Percentiles rank a stretch among this genome's conserved stretches.
Evolutionary conservation across 768 basidiomycete species (phyloP).

Genomic region (Tylopilus vinaceipallidus): DNA sequence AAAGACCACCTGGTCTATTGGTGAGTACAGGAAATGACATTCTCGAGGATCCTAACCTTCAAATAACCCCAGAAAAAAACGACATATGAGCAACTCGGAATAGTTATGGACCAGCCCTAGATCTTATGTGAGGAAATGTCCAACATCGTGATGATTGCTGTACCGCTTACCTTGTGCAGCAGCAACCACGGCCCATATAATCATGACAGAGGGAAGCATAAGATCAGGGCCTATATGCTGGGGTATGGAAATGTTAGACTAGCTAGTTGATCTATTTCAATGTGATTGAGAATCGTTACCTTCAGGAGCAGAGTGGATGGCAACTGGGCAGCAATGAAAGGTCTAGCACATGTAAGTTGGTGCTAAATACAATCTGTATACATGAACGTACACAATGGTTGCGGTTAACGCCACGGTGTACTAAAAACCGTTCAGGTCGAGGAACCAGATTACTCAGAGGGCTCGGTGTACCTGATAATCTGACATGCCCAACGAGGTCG

Average conservation of each 20-base stretch:
- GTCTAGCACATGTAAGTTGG: conserved; percentile 22
- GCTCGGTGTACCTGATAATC: conserved; percentile 22
- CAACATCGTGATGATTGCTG: background rate
- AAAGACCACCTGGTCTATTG: conserved; percentile 45
- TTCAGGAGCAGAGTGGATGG: conserved; percentile 61
- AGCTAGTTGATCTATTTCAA: background rate
- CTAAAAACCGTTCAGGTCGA: conserved; percentile 13
- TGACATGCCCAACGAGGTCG: conserved; percentile 42
- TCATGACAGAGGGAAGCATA: conserved; percentile 58
- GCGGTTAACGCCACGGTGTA: conserved; percentile 35
- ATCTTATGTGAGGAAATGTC: background rate
- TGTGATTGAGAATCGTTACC: conserved; percentile 13
- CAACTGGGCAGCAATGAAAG: conserved; percentile 55
- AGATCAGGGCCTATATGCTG: conserved; percentile 50
- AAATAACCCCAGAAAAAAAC: conserved; percentile 51
- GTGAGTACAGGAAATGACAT: conserved; percentile 1
- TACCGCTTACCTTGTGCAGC: conserved; percentile 51
- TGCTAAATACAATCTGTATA: background rate
- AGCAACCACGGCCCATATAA: conserved; percentile 61
- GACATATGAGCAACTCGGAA: conserved; percentile 54
- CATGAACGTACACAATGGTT: conserved; percentile 23
- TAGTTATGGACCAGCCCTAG: conserved; percentile 46
- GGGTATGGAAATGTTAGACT: background rate
- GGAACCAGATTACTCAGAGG: background rate
- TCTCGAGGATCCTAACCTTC: conserved; percentile 44